Conservation (phyloP, 225 moss, liverwort and hornwort genomes). For the Anthoceros angustus region DNA sequence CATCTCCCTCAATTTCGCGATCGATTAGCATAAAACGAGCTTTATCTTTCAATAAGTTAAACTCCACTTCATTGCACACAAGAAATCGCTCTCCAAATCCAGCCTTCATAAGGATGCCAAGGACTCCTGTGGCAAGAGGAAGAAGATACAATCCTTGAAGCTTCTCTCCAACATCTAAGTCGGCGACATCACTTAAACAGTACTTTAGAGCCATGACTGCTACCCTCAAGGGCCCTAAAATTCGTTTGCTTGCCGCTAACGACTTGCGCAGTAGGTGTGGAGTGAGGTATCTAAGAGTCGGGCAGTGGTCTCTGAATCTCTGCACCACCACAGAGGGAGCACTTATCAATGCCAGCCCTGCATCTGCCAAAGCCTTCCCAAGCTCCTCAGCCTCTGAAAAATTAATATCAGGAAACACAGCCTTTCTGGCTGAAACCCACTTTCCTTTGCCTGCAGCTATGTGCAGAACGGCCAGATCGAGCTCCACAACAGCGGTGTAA, state of each 20-base stretch:
- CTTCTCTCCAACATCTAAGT: constrained; percentile 45
- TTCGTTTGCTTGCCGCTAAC: constrained; percentile 38
- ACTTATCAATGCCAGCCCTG: constrained; percentile 56
- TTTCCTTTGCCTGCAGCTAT: constrained; percentile 56
- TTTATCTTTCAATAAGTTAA: constrained; percentile 36
- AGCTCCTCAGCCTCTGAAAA: constrained; percentile 53
- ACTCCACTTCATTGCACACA: constrained; percentile 36
- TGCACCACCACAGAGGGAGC: constrained; percentile 43
- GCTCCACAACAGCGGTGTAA: constrained; percentile 50
- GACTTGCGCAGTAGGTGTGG: constrained; percentile 54
- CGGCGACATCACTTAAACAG: constrained; percentile 57
- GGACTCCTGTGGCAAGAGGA: constrained; percentile 47
- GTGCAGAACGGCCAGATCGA: constrained; percentile 59
- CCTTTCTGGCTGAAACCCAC: constrained; percentile 63
- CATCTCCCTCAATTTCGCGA: constrained; percentile 32
- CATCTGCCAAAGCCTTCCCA: constrained; percentile 50
- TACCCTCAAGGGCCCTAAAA: constrained; percentile 32
- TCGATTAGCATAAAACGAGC: constrained; percentile 60
- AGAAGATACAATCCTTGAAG: constrained; percentile 52
- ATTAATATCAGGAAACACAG: constrained; percentile 65
- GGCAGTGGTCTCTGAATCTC: constrained; percentile 48
- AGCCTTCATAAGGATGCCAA: constrained; percentile 35
- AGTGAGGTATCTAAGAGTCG: constrained; percentile 45
- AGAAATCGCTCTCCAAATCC: constrained; percentile 52
- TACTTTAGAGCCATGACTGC: constrained; percentile 62